phyloP scores from a whole-genome alignment of 768 basidiomycete species.

The Cubamyces lactineus region DNA sequence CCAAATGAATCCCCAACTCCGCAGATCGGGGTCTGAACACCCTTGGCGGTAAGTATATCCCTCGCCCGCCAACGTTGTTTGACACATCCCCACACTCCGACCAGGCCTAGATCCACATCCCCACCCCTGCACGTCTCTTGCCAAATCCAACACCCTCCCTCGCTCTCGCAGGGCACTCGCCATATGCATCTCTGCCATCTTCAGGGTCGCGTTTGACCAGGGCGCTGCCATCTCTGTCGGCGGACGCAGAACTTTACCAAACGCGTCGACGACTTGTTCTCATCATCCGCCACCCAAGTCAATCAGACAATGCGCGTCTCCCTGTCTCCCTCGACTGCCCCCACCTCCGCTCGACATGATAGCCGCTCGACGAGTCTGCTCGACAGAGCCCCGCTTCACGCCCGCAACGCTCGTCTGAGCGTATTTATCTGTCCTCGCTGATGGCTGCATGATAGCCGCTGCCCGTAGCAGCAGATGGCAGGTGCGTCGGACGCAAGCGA shows the following conservation, averaged over 20 bases:
- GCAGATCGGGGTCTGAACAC: constrained; percentile 31
- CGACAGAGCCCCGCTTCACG: constrained; percentile 2
- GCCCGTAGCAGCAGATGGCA: constrained; percentile 3
- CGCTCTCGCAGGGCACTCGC: too few species aligned
- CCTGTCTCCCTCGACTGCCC: background rate
- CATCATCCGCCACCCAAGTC: constrained; percentile 23
- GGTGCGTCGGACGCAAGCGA: background rate
- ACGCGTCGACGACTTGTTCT: background rate
- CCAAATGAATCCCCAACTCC: constrained; percentile 26
- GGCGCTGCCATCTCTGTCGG: background rate
- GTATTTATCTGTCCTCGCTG: constrained; percentile 26
- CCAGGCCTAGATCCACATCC: background rate
- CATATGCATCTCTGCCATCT: background rate
- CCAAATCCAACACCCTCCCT: background rate
- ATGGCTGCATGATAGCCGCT: constrained; percentile 27
- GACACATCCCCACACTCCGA: constrained; percentile 15
- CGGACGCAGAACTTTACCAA: background rate
- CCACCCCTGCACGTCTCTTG: background rate
- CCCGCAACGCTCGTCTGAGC: constrained; percentile 18
- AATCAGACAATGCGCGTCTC: constrained; percentile 22
- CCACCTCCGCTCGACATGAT: constrained; percentile 20
- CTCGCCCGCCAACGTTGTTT: constrained; percentile 18
- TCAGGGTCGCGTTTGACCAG: background rate
- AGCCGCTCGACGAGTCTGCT: constrained; percentile 21
- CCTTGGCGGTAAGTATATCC: constrained; percentile 1